These are phyloP conservation scores for Gnomoniopsis sp. DNA, from an alignment of 2,329 filamentous ascomycete genomes.

Conservation along the genomic window DNA sequence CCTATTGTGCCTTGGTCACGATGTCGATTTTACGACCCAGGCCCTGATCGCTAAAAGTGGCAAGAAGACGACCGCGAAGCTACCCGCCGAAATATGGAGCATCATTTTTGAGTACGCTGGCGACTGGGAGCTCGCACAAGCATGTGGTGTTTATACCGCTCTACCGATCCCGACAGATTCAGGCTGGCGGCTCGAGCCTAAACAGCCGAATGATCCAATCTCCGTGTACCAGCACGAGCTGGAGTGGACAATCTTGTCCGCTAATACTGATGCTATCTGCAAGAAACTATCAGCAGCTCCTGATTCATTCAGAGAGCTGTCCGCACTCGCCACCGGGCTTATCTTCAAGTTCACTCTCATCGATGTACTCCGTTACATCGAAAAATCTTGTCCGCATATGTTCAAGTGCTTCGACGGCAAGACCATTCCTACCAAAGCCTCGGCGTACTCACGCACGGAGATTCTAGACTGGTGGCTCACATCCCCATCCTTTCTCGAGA, in stretches of 20 bases:
- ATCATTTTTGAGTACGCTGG: slow-evolving; percentile 79
- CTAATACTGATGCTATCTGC: slow-evolving; percentile 67
- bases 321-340: slow-evolving; percentile 77
- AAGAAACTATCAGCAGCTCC: slow-evolving; percentile 69
- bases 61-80: slow-evolving; percentile 36
- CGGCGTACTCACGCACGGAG: slow-evolving; percentile 75
- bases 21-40: slow-evolving; percentile 55
- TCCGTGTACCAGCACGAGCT: slow-evolving; percentile 73
- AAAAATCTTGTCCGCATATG: slow-evolving; percentile 62
- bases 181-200: slow-evolving; percentile 64
- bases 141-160: slow-evolving; percentile 76
- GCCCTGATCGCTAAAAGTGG: slow-evolving; percentile 31
- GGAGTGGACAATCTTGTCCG: slow-evolving; percentile 79
- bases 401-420: slow-evolving; percentile 86
- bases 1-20: slow-evolving; percentile 68
- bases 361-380: slow-evolving; percentile 68
- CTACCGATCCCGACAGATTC: slow-evolving; percentile 59
- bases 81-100: slow-evolving; percentile 87
- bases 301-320: slow-evolving; percentile 67
- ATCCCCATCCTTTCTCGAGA: slow-evolving; percentile 76
- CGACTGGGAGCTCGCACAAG: slow-evolving; percentile 88
- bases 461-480: slow-evolving; percentile 91
- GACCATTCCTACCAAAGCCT: slow-evolving; percentile 83
- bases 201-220: slow-evolving; percentile 59
- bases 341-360: slow-evolving; percentile 89